Evolutionary conservation across 2,329 filamentous ascomycete species (phyloP).

Genomic region (Phialophora chinensis): DNA sequence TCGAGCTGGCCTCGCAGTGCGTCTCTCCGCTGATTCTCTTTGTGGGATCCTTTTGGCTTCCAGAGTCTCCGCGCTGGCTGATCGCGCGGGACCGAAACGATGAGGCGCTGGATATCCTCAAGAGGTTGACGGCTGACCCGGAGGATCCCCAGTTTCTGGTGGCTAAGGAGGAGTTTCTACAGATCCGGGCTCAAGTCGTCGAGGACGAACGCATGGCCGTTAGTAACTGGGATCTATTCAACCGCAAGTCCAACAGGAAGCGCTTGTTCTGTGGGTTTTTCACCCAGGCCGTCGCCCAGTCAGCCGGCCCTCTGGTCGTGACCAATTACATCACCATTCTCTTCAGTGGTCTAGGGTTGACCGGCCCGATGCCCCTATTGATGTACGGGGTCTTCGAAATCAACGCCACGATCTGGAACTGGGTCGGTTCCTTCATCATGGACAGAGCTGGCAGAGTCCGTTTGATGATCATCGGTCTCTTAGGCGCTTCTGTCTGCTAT

Average conservation of each 20-base stretch:
- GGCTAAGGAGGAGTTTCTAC: neutral
- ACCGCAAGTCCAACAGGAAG: neutral
- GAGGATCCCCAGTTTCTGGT: neutral
- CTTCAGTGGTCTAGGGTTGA: neutral
- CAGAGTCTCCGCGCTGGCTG: constrained; percentile 18
- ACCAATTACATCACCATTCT: neutral
- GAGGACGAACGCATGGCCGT: neutral
- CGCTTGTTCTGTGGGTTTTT: neutral
- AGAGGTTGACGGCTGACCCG: constrained; percentile 22
- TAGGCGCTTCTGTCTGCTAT: too few relatives aligned
- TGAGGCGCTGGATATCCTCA: constrained; percentile 17
- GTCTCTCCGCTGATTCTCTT: neutral
- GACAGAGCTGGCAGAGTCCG: too few relatives aligned
- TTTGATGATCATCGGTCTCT: too few relatives aligned
- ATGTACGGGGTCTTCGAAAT: too few relatives aligned
- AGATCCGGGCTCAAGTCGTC: neutral
- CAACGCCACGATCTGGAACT: too few relatives aligned
- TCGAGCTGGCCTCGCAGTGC: neutral
- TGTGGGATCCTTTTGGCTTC: neutral
- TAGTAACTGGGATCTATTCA: neutral
- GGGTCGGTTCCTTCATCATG: too few relatives aligned
- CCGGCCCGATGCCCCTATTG: neutral
- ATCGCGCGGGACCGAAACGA: constrained; percentile 18
- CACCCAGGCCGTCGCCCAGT: neutral
- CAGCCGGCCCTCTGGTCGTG: constrained; percentile 33